Conservation (phyloP, 345 rosid species). For the Litchi chinensis region DNA sequence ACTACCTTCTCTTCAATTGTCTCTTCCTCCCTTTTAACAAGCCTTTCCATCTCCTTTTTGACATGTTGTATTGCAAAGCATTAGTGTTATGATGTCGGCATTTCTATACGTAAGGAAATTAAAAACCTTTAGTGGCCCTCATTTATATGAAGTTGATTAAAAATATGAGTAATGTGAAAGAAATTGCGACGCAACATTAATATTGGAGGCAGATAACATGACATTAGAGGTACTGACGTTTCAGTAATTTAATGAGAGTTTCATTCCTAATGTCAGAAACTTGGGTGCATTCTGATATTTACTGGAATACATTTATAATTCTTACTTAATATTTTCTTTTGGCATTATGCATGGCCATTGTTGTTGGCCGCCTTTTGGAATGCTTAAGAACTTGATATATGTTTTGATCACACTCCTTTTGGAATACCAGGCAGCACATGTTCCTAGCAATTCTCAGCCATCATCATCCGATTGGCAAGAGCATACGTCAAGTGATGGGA, state of each 20-base stretch:
- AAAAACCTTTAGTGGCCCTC: background rate
- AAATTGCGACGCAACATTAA: background rate
- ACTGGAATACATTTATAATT: background rate
- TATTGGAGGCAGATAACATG: background rate
- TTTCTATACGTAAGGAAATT: background rate
- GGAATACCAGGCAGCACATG: constrained; percentile 39
- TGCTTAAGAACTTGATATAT: background rate
- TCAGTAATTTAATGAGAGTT: constrained; percentile 3
- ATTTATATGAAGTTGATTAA: background rate
- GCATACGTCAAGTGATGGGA: constrained; percentile 85
- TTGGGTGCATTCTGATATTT: background rate
- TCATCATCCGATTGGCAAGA: constrained; percentile 92
- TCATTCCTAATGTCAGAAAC: background rate
- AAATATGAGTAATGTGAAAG: background rate
- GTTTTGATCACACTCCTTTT: constrained; percentile 10
- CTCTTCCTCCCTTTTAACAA: no score
- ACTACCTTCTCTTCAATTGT: background rate
- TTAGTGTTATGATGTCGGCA: background rate
- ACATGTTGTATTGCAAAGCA: background rate
- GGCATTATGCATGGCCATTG: background rate
- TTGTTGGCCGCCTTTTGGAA: background rate
- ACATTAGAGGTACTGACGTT: background rate
- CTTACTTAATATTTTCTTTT: background rate
- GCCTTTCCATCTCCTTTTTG: background rate
- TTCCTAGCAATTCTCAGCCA: constrained; percentile 47